A percentile compares a stretch with the other conserved stretches of the same genome.
These are phyloP conservation scores for Pyrenula massariospora DNA, from an alignment of 495 filamentous ascomycete species.

Conservation along the genomic window DNA sequence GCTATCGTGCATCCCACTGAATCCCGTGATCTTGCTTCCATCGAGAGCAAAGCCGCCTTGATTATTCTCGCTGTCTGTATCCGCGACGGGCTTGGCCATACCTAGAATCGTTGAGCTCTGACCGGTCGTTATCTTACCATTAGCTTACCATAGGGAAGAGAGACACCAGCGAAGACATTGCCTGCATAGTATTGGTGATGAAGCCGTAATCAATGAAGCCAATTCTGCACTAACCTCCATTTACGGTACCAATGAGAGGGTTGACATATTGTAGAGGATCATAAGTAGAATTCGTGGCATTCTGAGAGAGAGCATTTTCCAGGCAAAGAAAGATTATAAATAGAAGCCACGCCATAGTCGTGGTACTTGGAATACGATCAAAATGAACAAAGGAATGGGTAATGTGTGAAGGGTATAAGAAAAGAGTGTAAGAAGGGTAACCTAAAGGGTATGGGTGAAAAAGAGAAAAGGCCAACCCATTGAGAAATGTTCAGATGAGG, in stretches of 20 bases:
- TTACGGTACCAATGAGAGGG: conserved; percentile 47
- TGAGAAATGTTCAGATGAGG: background rate
- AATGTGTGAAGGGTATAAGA: background rate
- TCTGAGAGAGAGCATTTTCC: background rate
- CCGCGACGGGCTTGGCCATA: conserved; percentile 72
- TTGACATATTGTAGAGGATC: conserved; percentile 39
- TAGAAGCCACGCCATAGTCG: too few species aligned
- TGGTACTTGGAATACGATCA: too few species aligned
- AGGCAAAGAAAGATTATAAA: background rate
- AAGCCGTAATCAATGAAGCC: background rate
- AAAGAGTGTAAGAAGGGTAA: background rate
- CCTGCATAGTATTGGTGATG: conserved; percentile 11
- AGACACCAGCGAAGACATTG: conserved; percentile 66
- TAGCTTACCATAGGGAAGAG: conserved; percentile 49
- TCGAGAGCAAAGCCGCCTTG: conserved; percentile 69
- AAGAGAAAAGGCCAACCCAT: background rate
- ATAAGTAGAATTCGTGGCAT: conserved; percentile 13
- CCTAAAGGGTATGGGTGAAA: background rate
- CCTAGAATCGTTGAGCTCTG: conserved; percentile 6
- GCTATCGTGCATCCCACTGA: conserved; percentile 63
- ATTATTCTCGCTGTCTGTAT: conserved; percentile 50
- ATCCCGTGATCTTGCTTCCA: conserved; percentile 54
- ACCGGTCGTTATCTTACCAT: background rate
- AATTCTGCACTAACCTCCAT: conserved; percentile 33
- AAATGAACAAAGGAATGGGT: background rate